Evolutionary conservation across 2,329 filamentous ascomycete species (phyloP).

Genomic region (Colletotrichum sp.): DNA sequence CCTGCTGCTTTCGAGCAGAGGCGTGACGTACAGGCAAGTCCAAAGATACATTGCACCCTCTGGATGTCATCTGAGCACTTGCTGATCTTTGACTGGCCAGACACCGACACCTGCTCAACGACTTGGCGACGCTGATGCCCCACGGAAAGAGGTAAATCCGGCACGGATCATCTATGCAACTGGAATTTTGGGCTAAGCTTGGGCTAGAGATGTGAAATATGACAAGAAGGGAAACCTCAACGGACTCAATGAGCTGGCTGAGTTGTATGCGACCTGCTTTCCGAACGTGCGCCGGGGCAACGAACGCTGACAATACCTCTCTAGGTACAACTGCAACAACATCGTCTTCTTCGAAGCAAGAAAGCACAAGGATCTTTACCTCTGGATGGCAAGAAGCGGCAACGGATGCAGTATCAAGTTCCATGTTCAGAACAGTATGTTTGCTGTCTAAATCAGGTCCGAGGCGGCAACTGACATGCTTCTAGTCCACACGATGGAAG

Average conservation of each 20-base stretch:
- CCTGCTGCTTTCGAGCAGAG: slow-evolving; percentile 88
- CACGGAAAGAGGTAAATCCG: slow-evolving; percentile 75
- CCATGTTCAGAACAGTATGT: slow-evolving; percentile 76
- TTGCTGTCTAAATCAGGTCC: background rate
- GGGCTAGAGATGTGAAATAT: slow-evolving; percentile 74
- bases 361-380: slow-evolving; percentile 91
- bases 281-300: background rate
- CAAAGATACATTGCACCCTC: background rate
- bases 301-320: background rate
- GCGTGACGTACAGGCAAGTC: slow-evolving; percentile 82
- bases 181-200: background rate
- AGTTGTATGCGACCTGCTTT: slow-evolving; percentile 61
- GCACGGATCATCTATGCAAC: background rate
- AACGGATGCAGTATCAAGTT: slow-evolving; percentile 65
- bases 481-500: slow-evolving; percentile 91
- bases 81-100: slow-evolving; percentile 47
- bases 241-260: slow-evolving; percentile 75
- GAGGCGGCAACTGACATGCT: slow-evolving; percentile 26
- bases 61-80: background rate
- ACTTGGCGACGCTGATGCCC: slow-evolving; percentile 86
- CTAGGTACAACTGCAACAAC: background rate
- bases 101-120: slow-evolving; percentile 91
- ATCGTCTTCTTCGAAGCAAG: slow-evolving; percentile 84
- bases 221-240: slow-evolving; percentile 92
- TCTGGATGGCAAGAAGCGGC: slow-evolving; percentile 74